Evolutionary conservation across 2,329 filamentous ascomycete species (phyloP), one percentile per base, ranked within the genome.

Genomic region (Trichoderma sp.): DNA sequence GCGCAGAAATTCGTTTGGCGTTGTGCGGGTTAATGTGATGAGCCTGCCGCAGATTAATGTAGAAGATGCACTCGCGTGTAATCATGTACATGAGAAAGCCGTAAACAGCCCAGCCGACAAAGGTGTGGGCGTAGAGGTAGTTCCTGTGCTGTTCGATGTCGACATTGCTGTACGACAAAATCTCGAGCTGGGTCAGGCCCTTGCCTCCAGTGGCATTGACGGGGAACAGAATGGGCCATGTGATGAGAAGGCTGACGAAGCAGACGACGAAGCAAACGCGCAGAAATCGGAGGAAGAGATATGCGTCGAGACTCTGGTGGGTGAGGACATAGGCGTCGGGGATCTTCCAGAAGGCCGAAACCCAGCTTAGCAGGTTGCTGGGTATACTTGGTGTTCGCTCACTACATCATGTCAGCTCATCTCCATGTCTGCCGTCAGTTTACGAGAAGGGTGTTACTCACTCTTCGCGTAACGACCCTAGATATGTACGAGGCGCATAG

Each of bases 1-100:
- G 88, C 0, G 94, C 93, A 0, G 94, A 97, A 50, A 98, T 88
- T 19, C 94, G 90, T 72, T 89, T 90, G 32, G 93, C 87, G 75
- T 97, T 94, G 60, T 91, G 84, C 1, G 92, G 93, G 2, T 93
- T 92, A 67, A 97, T 84, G n/a, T 94, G 87, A 81, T 96, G 98
- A 1, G 94, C 94, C 80, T 98, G 95, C 71, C 94, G 92, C 63
- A 98, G 81, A 74, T 97, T 97, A 81, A 97, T 92, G 79, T 93
- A 97, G 85, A 90, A 98, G 73, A 99, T 90, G 76, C 90, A 90
- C 79, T 99, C 95, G 70, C 95, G 89, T 34, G 92, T 92, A 65
- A 99, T 88, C 74, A 93, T 92, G 79, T 93, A 94, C 78, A 97
- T 89, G 69, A 99, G 85, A 77, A 98, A 97, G 67, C 87, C 82